Percentiles rank a stretch among this genome's conserved stretches.
Conservation (phyloP, 257 asterid species). For the Solanum chmielewskii region DNA sequence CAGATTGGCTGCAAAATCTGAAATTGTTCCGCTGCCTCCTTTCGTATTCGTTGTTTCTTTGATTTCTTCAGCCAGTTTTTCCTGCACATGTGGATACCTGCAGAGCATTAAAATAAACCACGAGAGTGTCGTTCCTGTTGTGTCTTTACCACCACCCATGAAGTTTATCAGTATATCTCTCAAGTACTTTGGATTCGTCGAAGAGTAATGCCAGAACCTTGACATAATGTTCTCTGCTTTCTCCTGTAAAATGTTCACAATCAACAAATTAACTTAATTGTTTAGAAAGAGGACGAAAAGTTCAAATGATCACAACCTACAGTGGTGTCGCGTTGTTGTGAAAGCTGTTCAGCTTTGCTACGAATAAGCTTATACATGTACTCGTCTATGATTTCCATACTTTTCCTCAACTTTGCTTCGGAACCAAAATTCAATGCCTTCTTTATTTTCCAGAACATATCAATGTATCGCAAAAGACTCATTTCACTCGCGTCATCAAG, state of each 20-base stretch:
- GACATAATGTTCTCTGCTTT: constrained; percentile 46
- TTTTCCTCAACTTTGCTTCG: constrained; percentile 35
- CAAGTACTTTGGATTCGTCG: constrained; percentile 37
- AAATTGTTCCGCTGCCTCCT: neutral
- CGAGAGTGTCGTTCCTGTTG: constrained; percentile 24
- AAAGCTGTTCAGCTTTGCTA: constrained; percentile 29
- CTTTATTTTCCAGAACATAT: constrained; percentile 42
- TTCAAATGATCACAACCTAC: constrained; percentile 3
- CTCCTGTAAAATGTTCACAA: neutral
- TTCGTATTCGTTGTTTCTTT: constrained; percentile 9
- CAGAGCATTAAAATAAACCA: constrained; percentile 61
- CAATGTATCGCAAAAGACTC: constrained; percentile 41
- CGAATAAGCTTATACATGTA: constrained; percentile 36
- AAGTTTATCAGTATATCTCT: constrained; percentile 45
- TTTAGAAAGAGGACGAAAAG: neutral
- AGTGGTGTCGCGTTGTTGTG: neutral
- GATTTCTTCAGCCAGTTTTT: constrained; percentile 33
- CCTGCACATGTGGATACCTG: constrained; percentile 40
- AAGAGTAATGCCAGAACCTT: constrained; percentile 34
- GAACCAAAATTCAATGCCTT: constrained; percentile 32
- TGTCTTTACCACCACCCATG: neutral
- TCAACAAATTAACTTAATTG: neutral
- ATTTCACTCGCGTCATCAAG: constrained; percentile 45
- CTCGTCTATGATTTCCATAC: constrained; percentile 24
- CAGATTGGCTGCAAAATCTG: constrained; percentile 22